Evolutionary conservation across 768 basidiomycete genomes (phyloP).

Genomic region (Hypsizygus marmoreus): DNA sequence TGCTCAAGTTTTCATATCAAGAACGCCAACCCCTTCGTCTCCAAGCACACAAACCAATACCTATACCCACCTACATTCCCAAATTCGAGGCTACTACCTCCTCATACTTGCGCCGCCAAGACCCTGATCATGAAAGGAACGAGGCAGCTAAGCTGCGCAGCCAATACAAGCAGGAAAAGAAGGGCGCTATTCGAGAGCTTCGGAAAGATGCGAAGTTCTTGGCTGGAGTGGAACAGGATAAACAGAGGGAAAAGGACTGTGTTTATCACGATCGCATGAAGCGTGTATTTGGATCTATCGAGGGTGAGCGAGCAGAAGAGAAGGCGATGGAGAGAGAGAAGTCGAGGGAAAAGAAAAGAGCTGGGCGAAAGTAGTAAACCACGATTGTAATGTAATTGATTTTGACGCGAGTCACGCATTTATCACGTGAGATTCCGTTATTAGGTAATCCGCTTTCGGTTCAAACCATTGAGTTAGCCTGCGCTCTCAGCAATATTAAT

Average conservation of each 20-base stretch:
- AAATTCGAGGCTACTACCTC: conserved; percentile 85
- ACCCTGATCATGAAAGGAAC: conserved; percentile 92
- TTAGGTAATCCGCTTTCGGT: no score
- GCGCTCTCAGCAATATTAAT: no score
- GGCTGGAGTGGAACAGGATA: conserved; percentile 82
- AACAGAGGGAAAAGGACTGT: conserved; percentile 82
- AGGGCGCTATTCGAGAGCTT: conserved; percentile 95
- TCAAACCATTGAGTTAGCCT: no score
- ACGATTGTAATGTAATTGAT: conserved; percentile 3
- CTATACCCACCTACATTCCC: conserved; percentile 90
- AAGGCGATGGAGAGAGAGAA: conserved; percentile 90
- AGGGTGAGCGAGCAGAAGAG: conserved; percentile 91
- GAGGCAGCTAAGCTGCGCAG: conserved; percentile 82
- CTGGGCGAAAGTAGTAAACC: conserved; percentile 66
- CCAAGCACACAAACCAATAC: conserved; percentile 95
- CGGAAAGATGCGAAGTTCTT: conserved; percentile 95
- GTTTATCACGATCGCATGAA: conserved; percentile 83
- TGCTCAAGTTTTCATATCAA: conserved; percentile 74
- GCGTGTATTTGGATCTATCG: conserved; percentile 73
- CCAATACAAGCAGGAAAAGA: conserved; percentile 92
- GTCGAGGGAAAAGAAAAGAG: conserved; percentile 69
- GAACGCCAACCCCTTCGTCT: conserved; percentile 77
- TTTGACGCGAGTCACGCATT: background rate
- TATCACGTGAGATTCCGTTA: no score
- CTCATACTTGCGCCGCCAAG: conserved; percentile 75